Evolutionary conservation across 306 rosid genomes (phyloP), one percentile per base, ranked within the genome.

Genomic region (Quercus dentata): DNA sequence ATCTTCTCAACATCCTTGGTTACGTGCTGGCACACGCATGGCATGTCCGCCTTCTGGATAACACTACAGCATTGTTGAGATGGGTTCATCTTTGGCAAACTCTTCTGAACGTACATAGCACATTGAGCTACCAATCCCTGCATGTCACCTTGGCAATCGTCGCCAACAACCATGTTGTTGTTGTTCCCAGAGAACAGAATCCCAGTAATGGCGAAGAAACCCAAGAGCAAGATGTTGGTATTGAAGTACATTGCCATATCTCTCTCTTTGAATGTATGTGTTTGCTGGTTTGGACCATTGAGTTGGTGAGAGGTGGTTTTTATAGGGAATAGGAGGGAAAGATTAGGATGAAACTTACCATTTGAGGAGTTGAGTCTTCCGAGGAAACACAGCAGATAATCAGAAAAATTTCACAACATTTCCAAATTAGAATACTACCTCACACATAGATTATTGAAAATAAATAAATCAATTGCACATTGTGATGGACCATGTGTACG

Each of bases 61-160:
- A 59, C 86, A 2, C 19, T 25, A 63, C 86, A 81, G 49, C 86
- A 86, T 12, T 1, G 49, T 28, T 21, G 19, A 4, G 87, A 78
- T 0, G 87, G 85, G 2, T 38, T 4, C 3, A 5, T 19, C 68
- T 5, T 3, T 1, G 78, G 69, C 27, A 12, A 1, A n/a, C 65
- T 63, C 79, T 67, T 78, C 18, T 6, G 33, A 4, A 83, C 85
- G 33, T 69, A 83, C 51, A 3, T 0, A 1, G 49, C 71, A 11
- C 90, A 86, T 2, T 76, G 67, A 5, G 38, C 30, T 17, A 38
- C 20, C 71, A 86, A 21, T 3, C 62, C 79, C 28, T 4, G 58
- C 20, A 86, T 2, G 68, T 81, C 85, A 38, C 55, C 82, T 13
- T 56, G 14, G 74, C 90, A 83, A 5, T 3, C 21, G 19, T 58